Evolutionary conservation across 371 early-diverging fungal genomes (phyloP).

Genomic region (Mortierella sp.): DNA sequence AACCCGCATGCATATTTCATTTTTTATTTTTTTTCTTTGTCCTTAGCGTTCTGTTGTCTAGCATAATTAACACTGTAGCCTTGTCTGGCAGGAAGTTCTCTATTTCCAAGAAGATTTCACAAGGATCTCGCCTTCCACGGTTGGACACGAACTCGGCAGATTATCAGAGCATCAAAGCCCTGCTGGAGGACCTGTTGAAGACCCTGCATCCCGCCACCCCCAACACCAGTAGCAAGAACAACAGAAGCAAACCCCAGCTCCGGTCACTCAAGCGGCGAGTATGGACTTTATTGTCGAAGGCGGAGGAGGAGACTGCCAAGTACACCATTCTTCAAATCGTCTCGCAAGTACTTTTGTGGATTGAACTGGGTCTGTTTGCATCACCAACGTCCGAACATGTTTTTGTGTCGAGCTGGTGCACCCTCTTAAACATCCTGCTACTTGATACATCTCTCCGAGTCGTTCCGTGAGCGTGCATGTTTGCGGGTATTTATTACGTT

Average conservation of each 20-base stretch:
- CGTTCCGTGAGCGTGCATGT: slow-evolving; percentile 25
- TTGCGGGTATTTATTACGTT: neutral
- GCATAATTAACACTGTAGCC: slow-evolving; percentile 24
- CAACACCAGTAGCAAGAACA: slow-evolving; percentile 6
- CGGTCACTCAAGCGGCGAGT: slow-evolving; percentile 22
- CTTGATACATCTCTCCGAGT: slow-evolving; percentile 22
- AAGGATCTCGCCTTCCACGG: slow-evolving; percentile 24
- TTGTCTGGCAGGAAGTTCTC: slow-evolving; percentile 21
- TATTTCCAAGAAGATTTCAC: slow-evolving; percentile 17
- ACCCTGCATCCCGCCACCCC: slow-evolving; percentile 9
- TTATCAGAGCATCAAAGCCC: slow-evolving; percentile 10
- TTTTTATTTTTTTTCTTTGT: slow-evolving; percentile 1
- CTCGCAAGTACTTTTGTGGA: slow-evolving; percentile 19
- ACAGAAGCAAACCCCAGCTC: slow-evolving; percentile 20
- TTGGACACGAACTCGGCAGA: slow-evolving; percentile 17
- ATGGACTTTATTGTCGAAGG: slow-evolving; percentile 22
- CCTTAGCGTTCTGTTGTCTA: slow-evolving; percentile 23
- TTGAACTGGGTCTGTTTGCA: slow-evolving; percentile 23
- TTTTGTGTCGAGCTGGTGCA: slow-evolving; percentile 25
- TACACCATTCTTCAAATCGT: slow-evolving; percentile 25
- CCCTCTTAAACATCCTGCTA: slow-evolving; percentile 29
- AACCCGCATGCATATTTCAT: slow-evolving; percentile 11
- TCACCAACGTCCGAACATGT: slow-evolving; percentile 30
- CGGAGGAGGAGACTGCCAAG: slow-evolving; percentile 13
- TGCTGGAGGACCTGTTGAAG: slow-evolving; percentile 21